Base-by-base conservation (phyloP, 345 rosid genomes). In the Barbarea vulgaris region DNA sequence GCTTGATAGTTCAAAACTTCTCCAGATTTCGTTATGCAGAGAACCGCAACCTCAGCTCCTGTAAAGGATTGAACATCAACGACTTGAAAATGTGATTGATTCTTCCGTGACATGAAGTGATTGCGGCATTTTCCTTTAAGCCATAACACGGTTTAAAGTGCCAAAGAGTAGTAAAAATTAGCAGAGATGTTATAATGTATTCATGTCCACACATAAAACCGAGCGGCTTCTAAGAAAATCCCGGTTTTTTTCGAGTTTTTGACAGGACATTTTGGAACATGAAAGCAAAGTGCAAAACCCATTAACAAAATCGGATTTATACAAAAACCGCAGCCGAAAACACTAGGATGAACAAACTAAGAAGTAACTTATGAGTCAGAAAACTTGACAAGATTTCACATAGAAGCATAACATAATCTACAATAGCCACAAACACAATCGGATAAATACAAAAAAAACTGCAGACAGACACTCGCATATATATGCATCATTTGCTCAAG, bases 1-100 rank as follows among this genome's bases (percentile, higher is more conserved):
- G 98, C 97, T 69, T 95, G 99, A 22, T 95, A 92, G 77, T 95
- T 95, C 56, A 92, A 79, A 25, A 95, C 97, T 79, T 95, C 97
- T 19, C 99, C 96, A 0, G 96, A 83, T 77, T 88, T 95, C 9
- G 98, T 90, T 81, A 95, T 95, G 83, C 98, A 95, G 19, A 95
- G 97, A 58, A 90, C 98, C 7, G 97, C 99, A 28, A 92, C 99
- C 83, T 95, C 99, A 14, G 98, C 97, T 57, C 98, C 99, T 92
- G 85, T 80, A 77, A 22, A 27, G 37, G 37, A 69, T n/a, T 53
- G 34, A 59, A 59, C 36, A 69, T 50, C 14, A 27, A 12, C 19
- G 47, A 12, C 27, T 39, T 11, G 8, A 2, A 47, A 66, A 42
- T 44, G 21, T 53, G 41, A 60, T 15, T 34, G 19, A 34, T 70